Conservation (phyloP, 2,329 filamentous ascomycete species). For the Zymoseptoria pseudotritici region DNA sequence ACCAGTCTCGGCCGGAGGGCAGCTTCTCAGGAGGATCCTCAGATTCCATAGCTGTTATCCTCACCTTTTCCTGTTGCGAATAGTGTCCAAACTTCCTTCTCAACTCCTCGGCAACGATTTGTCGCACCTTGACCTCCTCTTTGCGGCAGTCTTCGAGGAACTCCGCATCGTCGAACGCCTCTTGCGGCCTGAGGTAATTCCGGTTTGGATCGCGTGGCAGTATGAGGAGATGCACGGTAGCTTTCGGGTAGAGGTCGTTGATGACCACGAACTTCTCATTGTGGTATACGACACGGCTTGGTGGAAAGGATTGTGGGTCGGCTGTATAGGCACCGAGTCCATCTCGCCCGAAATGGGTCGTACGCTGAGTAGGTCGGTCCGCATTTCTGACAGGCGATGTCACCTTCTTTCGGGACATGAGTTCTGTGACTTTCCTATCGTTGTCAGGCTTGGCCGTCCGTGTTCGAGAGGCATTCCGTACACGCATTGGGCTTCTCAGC, state of each 20-base stretch:
- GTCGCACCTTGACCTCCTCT: constrained; percentile 55
- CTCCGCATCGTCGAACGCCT: constrained; percentile 61
- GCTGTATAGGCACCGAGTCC: constrained; percentile 61
- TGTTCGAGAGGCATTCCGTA: constrained; percentile 10
- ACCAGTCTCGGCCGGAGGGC: constrained; percentile 72
- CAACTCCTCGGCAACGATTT: constrained; percentile 66
- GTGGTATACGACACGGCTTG: constrained; percentile 56
- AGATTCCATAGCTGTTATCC: constrained; percentile 56
- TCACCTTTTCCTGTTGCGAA: constrained; percentile 56
- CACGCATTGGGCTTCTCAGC: constrained; percentile 32
- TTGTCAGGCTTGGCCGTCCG: constrained; percentile 15
- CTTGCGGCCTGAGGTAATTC: constrained; percentile 63
- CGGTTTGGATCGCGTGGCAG: constrained; percentile 62
- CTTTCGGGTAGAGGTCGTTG: constrained; percentile 79
- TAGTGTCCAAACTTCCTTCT: constrained; percentile 57
- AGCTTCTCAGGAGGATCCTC: constrained; percentile 37
- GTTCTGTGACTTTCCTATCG: constrained; percentile 36
- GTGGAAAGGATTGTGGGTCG: constrained; percentile 53
- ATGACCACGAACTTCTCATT: constrained; percentile 67
- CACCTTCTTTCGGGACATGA: constrained; percentile 38
- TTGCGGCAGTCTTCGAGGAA: constrained; percentile 59
- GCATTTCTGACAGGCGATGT: constrained; percentile 18
- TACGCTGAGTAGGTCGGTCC: constrained; percentile 22
- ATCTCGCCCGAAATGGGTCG: constrained; percentile 45
- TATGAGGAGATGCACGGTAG: constrained; percentile 77